Percentiles rank a stretch among this genome's conserved stretches.
phyloP scores from a whole-genome alignment of 768 basidiomycete species.

The Boletus huronensis region DNA sequence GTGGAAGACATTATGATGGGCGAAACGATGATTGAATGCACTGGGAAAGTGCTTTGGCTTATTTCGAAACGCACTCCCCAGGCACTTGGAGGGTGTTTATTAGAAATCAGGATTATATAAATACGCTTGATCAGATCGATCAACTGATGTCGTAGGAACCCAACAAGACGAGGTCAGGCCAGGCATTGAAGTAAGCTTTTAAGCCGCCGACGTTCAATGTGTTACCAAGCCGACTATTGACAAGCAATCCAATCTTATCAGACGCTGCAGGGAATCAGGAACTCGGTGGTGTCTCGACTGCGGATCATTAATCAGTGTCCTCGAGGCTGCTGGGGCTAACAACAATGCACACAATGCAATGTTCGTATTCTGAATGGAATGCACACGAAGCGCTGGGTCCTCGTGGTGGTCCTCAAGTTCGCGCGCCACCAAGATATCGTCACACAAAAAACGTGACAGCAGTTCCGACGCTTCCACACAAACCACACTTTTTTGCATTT shows the following conservation, averaged over 20 bases:
- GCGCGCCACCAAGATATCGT: not conserved
- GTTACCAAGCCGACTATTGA: not conserved
- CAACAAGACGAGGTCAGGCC: not conserved
- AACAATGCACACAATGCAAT: not conserved
- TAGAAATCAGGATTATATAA: conserved; percentile 9
- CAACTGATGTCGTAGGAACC: not conserved
- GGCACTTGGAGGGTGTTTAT: not conserved
- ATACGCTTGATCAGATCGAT: not conserved
- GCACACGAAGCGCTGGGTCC: not conserved
- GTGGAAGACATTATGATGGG: conserved; percentile 1
- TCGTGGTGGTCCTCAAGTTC: not conserved
- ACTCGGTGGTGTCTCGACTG: not conserved
- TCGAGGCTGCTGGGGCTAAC: not conserved
- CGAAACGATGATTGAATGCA: not conserved
- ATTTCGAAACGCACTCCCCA: not conserved
- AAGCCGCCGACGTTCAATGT: too few species aligned
- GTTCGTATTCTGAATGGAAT: not conserved
- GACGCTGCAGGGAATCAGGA: not conserved
- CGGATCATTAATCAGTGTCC: not conserved
- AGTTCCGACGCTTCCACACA: too few species aligned
- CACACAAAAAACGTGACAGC: not conserved
- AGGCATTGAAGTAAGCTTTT: not conserved
- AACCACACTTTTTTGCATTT: not conserved
- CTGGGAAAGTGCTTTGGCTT: not conserved
- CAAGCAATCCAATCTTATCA: not conserved